A percentile compares a stretch with the other conserved stretches of the same genome.
Conservation (phyloP, 306 rosid species). For the Castanospermum australe region DNA sequence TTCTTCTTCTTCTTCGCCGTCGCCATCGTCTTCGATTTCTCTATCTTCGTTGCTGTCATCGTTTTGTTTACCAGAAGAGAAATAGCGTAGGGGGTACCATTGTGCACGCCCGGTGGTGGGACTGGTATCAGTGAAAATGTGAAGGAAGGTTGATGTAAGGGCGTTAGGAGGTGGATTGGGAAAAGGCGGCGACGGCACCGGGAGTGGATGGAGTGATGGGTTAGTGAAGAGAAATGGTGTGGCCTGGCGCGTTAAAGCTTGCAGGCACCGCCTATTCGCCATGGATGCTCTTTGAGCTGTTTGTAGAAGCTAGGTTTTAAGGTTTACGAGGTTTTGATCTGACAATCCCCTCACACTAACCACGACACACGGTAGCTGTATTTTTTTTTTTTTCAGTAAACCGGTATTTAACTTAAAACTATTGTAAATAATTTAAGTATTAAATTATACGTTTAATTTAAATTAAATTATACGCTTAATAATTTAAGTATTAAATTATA, state of each 20-base stretch:
- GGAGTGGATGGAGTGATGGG: conserved; percentile 36
- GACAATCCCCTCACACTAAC: no score
- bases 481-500: no score
- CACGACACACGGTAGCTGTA: no score
- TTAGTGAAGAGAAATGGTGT: conserved; percentile 41
- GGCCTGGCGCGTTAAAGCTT: conserved; percentile 53
- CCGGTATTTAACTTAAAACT: no score
- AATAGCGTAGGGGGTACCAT: conserved; percentile 44
- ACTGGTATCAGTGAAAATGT: conserved; percentile 22
- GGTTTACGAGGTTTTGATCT: conserved; percentile 9
- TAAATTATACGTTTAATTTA: no score
- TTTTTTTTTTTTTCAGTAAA: no score
- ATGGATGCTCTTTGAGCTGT: conserved; percentile 25
- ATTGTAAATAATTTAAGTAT: no score
- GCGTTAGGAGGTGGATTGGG: conserved; percentile 20
- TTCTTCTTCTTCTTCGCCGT: conserved; percentile 26
- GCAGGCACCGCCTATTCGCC: conserved; percentile 74
- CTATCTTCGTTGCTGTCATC: conserved; percentile 19
- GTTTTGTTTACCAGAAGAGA: conserved; percentile 48
- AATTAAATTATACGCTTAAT: no score
- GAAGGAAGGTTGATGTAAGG: conserved; percentile 17
- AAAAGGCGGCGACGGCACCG: conserved; percentile 14
- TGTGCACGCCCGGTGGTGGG: conserved; percentile 23
- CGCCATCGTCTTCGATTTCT: conserved; percentile 23
- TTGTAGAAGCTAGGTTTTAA: background rate